phyloP scores from a whole-genome alignment of 2,329 filamentous ascomycete genomes.

The Penicillium sp. region DNA sequence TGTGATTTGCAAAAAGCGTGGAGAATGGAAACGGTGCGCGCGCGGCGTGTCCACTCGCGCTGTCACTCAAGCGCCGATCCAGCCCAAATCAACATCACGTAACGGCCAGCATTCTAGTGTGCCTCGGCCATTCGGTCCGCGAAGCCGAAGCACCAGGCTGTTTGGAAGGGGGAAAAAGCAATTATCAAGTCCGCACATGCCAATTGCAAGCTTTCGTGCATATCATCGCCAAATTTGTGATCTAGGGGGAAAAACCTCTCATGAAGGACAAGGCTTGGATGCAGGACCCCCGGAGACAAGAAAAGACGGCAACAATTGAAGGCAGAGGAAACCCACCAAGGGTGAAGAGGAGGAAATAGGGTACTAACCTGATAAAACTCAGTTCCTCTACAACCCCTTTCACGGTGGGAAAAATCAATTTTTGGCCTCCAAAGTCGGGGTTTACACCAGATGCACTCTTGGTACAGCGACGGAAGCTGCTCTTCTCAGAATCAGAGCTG shows the following conservation, averaged over 20 bases:
- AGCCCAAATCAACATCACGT: neutral
- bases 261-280: no score
- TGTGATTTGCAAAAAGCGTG: no score
- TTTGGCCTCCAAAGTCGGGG: slow-evolving; percentile 58
- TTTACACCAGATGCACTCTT: slow-evolving; percentile 52
- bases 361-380: slow-evolving; percentile 64
- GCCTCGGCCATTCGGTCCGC: no score
- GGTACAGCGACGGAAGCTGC: slow-evolving; percentile 55
- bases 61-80: no score
- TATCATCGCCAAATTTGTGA: no score
- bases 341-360: neutral
- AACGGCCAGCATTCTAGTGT: neutral
- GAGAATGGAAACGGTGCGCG: neutral
- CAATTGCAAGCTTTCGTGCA: no score
- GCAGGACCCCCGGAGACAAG: no score
- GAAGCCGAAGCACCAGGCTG: no score
- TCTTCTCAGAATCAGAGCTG: slow-evolving; percentile 37
- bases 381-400: slow-evolving; percentile 60
- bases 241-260: no score
- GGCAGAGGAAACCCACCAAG: neutral
- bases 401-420: slow-evolving; percentile 53
- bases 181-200: no score
- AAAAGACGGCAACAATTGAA: neutral
- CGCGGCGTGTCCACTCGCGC: no score
- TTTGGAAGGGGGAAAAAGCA: neutral